Evolutionary conservation across 495 filamentous ascomycete genomes (phyloP).

Genomic region (Xylaria scruposa): DNA sequence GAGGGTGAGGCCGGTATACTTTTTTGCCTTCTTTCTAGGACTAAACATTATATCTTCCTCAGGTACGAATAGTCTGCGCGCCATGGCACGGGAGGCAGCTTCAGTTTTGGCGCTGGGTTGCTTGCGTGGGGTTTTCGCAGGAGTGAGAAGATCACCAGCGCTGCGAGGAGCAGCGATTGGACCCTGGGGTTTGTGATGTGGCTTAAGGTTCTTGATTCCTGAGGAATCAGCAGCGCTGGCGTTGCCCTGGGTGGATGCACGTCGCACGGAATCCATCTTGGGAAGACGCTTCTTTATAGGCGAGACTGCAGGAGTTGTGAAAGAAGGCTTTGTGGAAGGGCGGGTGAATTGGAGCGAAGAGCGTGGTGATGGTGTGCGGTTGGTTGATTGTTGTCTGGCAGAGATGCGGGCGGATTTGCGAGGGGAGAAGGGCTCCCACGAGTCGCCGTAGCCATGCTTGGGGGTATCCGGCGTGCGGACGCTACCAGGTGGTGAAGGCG

Average conservation of each 20-base stretch:
- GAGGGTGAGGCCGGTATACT: slow-evolving; percentile 69
- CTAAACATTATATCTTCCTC: slow-evolving; percentile 65
- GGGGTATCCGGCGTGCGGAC: slow-evolving; percentile 76
- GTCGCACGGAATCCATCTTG: slow-evolving; percentile 42
- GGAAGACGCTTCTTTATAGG: slow-evolving; percentile 59
- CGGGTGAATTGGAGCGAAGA: slow-evolving; percentile 42
- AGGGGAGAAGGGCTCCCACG: slow-evolving; percentile 72
- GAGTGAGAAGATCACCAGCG: slow-evolving; percentile 78
- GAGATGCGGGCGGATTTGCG: slow-evolving; percentile 63
- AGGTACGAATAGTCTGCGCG: slow-evolving; percentile 74
- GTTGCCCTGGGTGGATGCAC: slow-evolving; percentile 48
- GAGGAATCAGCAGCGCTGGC: slow-evolving; percentile 46
- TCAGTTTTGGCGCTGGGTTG: slow-evolving; percentile 60
- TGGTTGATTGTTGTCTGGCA: slow-evolving; percentile 42
- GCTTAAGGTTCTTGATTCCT: slow-evolving; percentile 31
- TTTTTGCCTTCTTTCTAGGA: slow-evolving; percentile 62
- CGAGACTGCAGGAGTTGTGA: slow-evolving; percentile 54
- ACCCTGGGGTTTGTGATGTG: slow-evolving; percentile 34
- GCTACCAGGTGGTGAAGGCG: slow-evolving; percentile 67
- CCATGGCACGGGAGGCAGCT: slow-evolving; percentile 65
- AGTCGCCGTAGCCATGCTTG: slow-evolving; percentile 71
- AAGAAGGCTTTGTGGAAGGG: slow-evolving; percentile 41
- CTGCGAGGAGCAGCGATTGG: slow-evolving; percentile 24
- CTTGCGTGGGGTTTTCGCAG: slow-evolving; percentile 86
- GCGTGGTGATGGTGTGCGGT: slow-evolving; percentile 54